A percentile compares a stretch with the other conserved stretches of the same genome.
phyloP scores from a whole-genome alignment of 441 rosid species.

The Bruguiera hainesii region DNA sequence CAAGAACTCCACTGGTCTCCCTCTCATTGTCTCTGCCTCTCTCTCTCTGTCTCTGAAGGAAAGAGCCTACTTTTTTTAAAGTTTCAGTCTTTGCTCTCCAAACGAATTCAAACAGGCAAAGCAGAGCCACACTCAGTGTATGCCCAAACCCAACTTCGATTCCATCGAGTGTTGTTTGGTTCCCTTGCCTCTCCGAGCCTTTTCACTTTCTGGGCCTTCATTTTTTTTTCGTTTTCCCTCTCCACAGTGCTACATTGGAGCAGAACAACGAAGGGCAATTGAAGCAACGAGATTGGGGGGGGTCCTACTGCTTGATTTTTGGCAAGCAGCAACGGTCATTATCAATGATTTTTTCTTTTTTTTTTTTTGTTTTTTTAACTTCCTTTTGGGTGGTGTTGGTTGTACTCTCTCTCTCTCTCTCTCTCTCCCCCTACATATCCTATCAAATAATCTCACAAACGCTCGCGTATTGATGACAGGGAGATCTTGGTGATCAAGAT shows the following conservation, averaged over 20 bases:
- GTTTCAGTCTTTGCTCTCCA: neutral
- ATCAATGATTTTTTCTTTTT: slow-evolving; percentile 51
- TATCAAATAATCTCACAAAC: slow-evolving; percentile 32
- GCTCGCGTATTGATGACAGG: slow-evolving; percentile 24
- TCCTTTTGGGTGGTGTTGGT: slow-evolving; percentile 43
- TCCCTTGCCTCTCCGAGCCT: slow-evolving; percentile 18
- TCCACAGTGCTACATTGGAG: slow-evolving; percentile 14
- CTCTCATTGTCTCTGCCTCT: neutral
- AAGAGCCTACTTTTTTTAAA: neutral
- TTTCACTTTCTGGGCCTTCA: slow-evolving; percentile 18
- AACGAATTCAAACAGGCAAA: neutral
- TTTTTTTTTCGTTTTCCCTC: neutral
- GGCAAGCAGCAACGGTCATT: slow-evolving; percentile 72
- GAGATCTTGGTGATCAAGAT: slow-evolving; percentile 30
- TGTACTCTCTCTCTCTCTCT: slow-evolving; percentile 25
- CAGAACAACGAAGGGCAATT: slow-evolving; percentile 24
- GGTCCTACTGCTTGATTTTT: slow-evolving; percentile 80
- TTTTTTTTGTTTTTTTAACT: neutral
- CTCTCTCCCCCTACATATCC: slow-evolving; percentile 23
- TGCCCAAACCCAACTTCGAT: slow-evolving; percentile 25
- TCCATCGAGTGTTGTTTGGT: slow-evolving; percentile 26
- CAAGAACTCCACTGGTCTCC: neutral
- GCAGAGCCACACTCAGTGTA: neutral
- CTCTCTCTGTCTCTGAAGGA: neutral
- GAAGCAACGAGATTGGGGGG: slow-evolving; percentile 34